Conservation (phyloP, 1,284 basidiomycete genomes). For the Cryptococcus sp. region DNA sequence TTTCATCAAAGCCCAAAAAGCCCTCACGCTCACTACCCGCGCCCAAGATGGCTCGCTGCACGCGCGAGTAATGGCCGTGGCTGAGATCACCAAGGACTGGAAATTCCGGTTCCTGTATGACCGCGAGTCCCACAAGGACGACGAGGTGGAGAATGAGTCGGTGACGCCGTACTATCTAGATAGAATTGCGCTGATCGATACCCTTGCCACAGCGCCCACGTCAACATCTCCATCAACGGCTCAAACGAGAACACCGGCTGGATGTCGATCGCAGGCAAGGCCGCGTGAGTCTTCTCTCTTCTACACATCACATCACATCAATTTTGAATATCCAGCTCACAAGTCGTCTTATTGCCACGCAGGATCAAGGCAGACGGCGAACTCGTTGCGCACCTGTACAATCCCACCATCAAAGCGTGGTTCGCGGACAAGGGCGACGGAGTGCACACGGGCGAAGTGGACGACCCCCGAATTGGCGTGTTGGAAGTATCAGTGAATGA, state of each 20-base stretch:
- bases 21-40: slow-evolving; percentile 79
- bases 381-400: slow-evolving; percentile 71
- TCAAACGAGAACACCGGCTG: slow-evolving; percentile 66
- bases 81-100: slow-evolving; percentile 47
- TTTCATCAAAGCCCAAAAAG: slow-evolving; percentile 63
- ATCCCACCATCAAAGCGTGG: slow-evolving; percentile 67
- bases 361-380: slow-evolving; percentile 65
- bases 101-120: slow-evolving; percentile 69
- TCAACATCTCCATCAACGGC: slow-evolving; percentile 79
- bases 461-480: slow-evolving; percentile 77
- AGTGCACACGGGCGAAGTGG: slow-evolving; percentile 75
- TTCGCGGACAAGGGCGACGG: slow-evolving; percentile 86
- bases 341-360: background rate
- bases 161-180: slow-evolving; percentile 4
- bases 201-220: slow-evolving; percentile 56
- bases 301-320: background rate
- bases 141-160: slow-evolving; percentile 71
- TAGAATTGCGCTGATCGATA: background rate
- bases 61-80: slow-evolving; percentile 79
- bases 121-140: slow-evolving; percentile 71
- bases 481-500: slow-evolving; percentile 78
- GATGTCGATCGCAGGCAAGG: slow-evolving; percentile 79
- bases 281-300: slow-evolving; percentile 44
- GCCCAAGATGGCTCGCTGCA: slow-evolving; percentile 74
- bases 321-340: slow-evolving; percentile 10